Percentiles rank a stretch among this genome's conserved stretches.
Evolutionary conservation across 768 basidiomycete species (phyloP).

Genomic region (Boletus sp.): DNA sequence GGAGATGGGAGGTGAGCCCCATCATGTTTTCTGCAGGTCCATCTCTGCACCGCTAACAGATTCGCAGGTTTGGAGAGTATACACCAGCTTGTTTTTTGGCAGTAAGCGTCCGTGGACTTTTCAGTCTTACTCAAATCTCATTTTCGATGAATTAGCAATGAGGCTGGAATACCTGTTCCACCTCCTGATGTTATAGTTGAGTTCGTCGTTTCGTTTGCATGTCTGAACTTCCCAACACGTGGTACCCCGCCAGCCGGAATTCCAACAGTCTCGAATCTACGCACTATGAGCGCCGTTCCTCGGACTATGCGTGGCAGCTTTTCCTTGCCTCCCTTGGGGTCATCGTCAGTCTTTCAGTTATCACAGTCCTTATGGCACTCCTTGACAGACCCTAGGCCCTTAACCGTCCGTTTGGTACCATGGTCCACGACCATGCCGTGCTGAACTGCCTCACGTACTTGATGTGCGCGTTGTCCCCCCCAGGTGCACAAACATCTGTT

Average conservation of each 20-base stretch:
- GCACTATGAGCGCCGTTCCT: slow-evolving; percentile 55
- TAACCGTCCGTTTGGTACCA: slow-evolving; percentile 58
- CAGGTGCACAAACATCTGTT: slow-evolving; percentile 65
- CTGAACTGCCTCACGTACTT: slow-evolving; percentile 68
- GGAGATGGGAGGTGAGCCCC: slow-evolving; percentile 49
- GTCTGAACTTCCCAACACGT: background rate
- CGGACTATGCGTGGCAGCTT: slow-evolving; percentile 78
- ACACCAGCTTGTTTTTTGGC: slow-evolving; percentile 72
- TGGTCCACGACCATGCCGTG: slow-evolving; percentile 61
- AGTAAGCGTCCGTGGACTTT: slow-evolving; percentile 33
- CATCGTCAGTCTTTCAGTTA: slow-evolving; percentile 45
- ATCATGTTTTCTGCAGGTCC: background rate
- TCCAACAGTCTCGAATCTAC: slow-evolving; percentile 61
- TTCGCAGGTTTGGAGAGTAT: slow-evolving; percentile 66
- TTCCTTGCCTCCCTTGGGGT: slow-evolving; percentile 52
- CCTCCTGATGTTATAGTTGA: slow-evolving; percentile 42
- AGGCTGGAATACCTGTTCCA: slow-evolving; percentile 39
- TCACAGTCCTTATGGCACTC: background rate
- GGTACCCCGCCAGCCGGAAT: slow-evolving; percentile 48
- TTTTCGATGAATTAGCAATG: slow-evolving; percentile 17
- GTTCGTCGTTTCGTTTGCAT: slow-evolving; percentile 4
- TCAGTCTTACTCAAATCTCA: background rate
- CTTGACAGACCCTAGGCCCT: slow-evolving; percentile 34
- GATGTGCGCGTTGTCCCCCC: slow-evolving; percentile 60
- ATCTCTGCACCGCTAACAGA: background rate